Base-by-base conservation (phyloP, 176 grass and related monocot species). In the Oryza brachyantha region DNA sequence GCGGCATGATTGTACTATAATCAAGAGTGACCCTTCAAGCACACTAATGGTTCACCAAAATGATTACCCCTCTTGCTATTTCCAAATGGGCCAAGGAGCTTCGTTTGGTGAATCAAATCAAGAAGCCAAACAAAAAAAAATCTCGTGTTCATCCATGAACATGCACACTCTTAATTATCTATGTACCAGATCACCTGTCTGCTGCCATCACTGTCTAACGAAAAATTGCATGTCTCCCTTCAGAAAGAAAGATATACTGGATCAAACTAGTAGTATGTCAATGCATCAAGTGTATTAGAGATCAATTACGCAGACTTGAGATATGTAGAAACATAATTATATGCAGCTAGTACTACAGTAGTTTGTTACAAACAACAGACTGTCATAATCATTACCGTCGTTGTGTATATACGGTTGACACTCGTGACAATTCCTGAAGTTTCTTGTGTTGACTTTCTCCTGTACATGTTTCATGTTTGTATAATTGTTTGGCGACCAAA, bases 11-110 rank as follows among this genome's bases (percentile, higher is more conserved):
- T 5, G 24, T 68, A 31, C 5, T 29, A 31, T 35, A 40, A 31
- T 50, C 13, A 24, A 29, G 62, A 38, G 38, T 76, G 79, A 27
- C 66, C 43, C 59, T 82, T 83, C 79, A 71, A 16, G 43, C 48
- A 11, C 34, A 40, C 43, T 36, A 65, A 72, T 29, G 59, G 60
- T 17, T 66, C 25, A 66, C 43, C 24, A 36, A 36, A 52, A 52
- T 52, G 6, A 48, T 10, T 29, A 8, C 27, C 22, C 19, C n/a
- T 3, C 7, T 29, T 81, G 39, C 61, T 76, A 26, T 24, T 65
- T 71, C 43, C 26, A 31, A 59, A 36, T 40, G 70, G 35, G 43
- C 21, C 13, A 70, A 42, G 9, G n/a, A n/a, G 38, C 13, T 24
- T 27, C 19, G 66, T 61, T 66, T 19, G 38, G 63, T 68, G 64